These are phyloP conservation scores for Suhomyces terraborum DNA, from an alignment of 1,139 yeast genomes.

Conservation along the genomic window DNA sequence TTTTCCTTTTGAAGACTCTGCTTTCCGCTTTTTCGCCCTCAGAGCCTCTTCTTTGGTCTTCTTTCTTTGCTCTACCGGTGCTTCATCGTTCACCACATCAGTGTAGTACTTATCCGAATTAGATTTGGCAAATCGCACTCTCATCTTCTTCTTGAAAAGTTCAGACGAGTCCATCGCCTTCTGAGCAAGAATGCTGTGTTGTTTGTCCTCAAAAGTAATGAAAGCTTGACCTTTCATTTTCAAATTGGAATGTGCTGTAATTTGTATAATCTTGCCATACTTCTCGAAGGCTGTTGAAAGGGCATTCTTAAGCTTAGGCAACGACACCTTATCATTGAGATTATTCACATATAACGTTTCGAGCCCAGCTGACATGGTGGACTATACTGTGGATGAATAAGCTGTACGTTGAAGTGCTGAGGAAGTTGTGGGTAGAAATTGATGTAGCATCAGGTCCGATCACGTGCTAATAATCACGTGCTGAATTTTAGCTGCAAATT, in stretches of 20 bases:
- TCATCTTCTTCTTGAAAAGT: conserved; percentile 59
- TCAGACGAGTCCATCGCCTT: conserved; percentile 42
- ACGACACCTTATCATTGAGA: conserved; percentile 67
- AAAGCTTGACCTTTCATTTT: conserved; percentile 86
- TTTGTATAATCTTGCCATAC: conserved; percentile 53
- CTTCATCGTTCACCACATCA: conserved; percentile 18
- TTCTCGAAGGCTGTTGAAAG: conserved; percentile 44
- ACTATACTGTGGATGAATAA: not conserved
- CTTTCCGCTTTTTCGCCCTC: conserved; percentile 14
- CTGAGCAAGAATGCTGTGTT: conserved; percentile 54
- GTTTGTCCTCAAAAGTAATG: conserved; percentile 54
- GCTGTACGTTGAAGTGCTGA: too few species aligned
- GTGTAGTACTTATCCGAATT: conserved; percentile 47
- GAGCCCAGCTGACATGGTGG: conserved; percentile 16
- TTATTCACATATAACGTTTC: conserved; percentile 64
- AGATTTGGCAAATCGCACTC: conserved; percentile 41
- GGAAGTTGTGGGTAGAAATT: too few species aligned
- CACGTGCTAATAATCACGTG: too few species aligned
- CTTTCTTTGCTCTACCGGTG: conserved; percentile 20
- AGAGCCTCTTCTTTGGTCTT: conserved; percentile 10
- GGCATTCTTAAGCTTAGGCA: conserved; percentile 49
- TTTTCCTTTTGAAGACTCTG: conserved; percentile 18
- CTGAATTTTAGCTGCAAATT: not conserved
- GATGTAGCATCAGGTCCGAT: too few species aligned
- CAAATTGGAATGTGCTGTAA: conserved; percentile 63